phyloP scores from a whole-genome alignment of 179 eudicot species.

The Silene vulgaris region DNA sequence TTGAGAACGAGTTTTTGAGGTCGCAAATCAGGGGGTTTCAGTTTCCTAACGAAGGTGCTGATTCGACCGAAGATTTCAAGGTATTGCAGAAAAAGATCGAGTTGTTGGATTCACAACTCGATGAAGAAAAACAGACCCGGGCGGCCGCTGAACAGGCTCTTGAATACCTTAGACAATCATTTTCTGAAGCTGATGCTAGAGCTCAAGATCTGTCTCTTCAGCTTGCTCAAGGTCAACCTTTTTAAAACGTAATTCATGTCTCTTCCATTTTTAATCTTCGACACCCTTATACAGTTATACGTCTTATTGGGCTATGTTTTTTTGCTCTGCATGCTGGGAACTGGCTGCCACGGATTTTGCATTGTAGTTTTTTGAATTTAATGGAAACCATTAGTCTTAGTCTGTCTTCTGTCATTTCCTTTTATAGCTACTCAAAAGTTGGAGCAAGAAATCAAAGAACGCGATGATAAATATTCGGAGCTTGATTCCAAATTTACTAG shows the following conservation, averaged over 20 bases:
- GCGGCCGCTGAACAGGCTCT: constrained; percentile 89
- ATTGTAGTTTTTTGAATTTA: not conserved
- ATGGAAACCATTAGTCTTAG: not conserved
- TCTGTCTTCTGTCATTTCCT: constrained; percentile 20
- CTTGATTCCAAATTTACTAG: constrained; percentile 88
- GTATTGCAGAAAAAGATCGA: constrained; percentile 53
- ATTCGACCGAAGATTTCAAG: constrained; percentile 34
- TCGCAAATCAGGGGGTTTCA: constrained; percentile 58
- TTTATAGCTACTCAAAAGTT: constrained; percentile 72
- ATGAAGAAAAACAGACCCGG: constrained; percentile 74
- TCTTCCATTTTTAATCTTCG: not conserved
- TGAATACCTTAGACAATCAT: constrained; percentile 60
- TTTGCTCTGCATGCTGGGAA: not conserved
- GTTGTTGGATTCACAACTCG: constrained; percentile 53
- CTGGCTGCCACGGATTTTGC: not conserved
- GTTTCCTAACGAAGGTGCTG: constrained; percentile 22
- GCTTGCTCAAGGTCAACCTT: constrained; percentile 66
- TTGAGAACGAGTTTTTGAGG: constrained; percentile 76
- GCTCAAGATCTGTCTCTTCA: constrained; percentile 71
- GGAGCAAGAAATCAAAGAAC: constrained; percentile 88
- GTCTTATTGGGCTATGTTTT: not conserved
- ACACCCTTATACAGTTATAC: not conserved
- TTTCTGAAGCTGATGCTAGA: constrained; percentile 76
- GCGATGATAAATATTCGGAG: constrained; percentile 86
- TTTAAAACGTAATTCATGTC: constrained; percentile 3